Evolutionary conservation across 768 basidiomycete genomes (phyloP), one percentile per base, ranked within the genome.

Genomic region (Russula lepida): DNA sequence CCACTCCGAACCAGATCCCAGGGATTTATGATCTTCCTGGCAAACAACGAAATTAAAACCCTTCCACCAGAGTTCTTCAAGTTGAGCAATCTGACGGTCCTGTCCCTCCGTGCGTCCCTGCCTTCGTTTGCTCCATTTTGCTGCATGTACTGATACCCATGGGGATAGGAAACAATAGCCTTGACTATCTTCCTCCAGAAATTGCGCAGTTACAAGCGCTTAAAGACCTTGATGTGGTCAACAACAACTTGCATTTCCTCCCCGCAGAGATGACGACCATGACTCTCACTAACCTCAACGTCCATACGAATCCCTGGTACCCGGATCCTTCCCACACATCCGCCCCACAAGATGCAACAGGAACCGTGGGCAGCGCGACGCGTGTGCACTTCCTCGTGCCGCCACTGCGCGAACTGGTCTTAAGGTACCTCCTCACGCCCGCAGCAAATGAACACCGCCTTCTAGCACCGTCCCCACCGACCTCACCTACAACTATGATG

Each of bases 251-350:
- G 39, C 58, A 33, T 30, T 64, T 56, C 15, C 65, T 66, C 51
- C 65, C 65, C 15, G 65, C 65, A 8, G 65, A 66, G 47, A 64
- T 66, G 58, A 49, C 47, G 13, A 50, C 51, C 21, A 55, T 66
- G 55, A 48, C 52, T 3, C 59, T 66, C 41, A 54, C 54, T 6
- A 54, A 64, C 21, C 49, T 65, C 33, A 56, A 60, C 7, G 53
- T 66, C 12, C 64, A 65, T 32, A 64, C 65, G 19, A 66, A 66
- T 19, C 58, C 58, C 28, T 64, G 63, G 63, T 21, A 60, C 27
- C 56, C 63, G 27, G 56, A 58, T 13, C 63, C 63, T 27, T 30
- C 58, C 17, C 23, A 52, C 9, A 15, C n/a, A 4, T 11, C 44
- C 1, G 25, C 39, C 6, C 12, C 32, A 2, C 21, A 25, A 11